Evolutionary conservation across 257 asterid genomes (phyloP).

Genomic region (Petrea volubilis): DNA sequence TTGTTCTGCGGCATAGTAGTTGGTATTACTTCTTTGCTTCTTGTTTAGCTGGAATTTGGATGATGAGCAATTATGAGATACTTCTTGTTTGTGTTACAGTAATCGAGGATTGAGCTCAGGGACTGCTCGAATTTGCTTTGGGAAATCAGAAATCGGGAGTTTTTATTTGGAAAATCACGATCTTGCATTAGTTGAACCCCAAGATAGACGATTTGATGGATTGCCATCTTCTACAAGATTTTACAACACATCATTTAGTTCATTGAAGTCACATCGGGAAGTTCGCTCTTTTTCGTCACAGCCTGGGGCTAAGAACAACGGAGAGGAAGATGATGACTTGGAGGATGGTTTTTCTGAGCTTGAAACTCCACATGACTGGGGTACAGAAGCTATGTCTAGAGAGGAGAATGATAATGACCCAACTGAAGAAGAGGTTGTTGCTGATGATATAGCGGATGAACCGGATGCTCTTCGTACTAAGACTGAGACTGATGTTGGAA

Average conservation of each 20-base stretch:
- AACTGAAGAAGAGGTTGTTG: constrained; percentile 43
- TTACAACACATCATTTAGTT: constrained; percentile 27
- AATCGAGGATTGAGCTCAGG: constrained; percentile 42
- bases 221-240: constrained; percentile 35
- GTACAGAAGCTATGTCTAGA: constrained; percentile 21
- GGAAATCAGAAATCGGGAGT: constrained; percentile 38
- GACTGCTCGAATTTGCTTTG: constrained; percentile 34
- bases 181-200: constrained; percentile 32
- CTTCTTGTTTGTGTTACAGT: constrained; percentile 40
- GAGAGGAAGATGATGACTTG: constrained; percentile 40
- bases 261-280: constrained; percentile 27
- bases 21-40: neutral
- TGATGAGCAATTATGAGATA: neutral
- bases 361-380: constrained; percentile 40
- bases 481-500: constrained; percentile 32
- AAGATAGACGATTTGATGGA: constrained; percentile 28
- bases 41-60: neutral
- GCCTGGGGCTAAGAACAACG: constrained; percentile 53
- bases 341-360: constrained; percentile 60
- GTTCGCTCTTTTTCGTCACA: constrained; percentile 48
- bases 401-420: constrained; percentile 36
- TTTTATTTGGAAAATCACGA: constrained; percentile 22
- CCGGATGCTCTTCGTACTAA: constrained; percentile 39
- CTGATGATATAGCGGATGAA: constrained; percentile 27
- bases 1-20: neutral